phyloP scores from a whole-genome alignment of 2,329 filamentous ascomycete species.

The Arthrinium puccinioides region DNA sequence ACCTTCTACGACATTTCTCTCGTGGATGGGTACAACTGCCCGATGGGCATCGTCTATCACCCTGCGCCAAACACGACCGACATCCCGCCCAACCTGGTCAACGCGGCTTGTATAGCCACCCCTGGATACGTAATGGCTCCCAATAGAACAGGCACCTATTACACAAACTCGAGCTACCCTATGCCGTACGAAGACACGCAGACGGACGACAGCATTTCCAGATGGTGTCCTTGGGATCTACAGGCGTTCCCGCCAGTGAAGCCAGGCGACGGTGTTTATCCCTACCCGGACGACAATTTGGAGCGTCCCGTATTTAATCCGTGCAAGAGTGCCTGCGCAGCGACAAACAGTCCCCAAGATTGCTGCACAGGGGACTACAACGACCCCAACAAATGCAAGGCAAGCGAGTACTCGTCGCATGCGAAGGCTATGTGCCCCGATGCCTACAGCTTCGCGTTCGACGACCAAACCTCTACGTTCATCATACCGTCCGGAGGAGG shows the following conservation, averaged over 20 bases:
- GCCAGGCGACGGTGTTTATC: conserved; percentile 69
- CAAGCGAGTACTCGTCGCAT: conserved; percentile 58
- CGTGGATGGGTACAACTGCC: conserved; percentile 79
- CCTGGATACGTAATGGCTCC: conserved; percentile 50
- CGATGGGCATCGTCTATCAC: conserved; percentile 55
- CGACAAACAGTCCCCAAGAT: conserved; percentile 57
- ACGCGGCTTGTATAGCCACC: conserved; percentile 70
- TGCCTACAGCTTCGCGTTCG: conserved; percentile 71
- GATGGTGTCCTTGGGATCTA: conserved; percentile 78
- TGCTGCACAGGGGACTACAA: conserved; percentile 70
- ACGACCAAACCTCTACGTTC: conserved; percentile 52
- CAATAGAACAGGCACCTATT: conserved; percentile 46
- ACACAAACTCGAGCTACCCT: conserved; percentile 59
- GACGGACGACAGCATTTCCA: conserved; percentile 47
- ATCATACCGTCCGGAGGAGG: conserved; percentile 61
- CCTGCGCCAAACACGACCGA: conserved; percentile 55
- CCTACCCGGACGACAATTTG: conserved; percentile 71
- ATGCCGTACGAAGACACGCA: conserved; percentile 58
- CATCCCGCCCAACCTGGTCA: conserved; percentile 70
- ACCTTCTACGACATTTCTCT: conserved; percentile 81
- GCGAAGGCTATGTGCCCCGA: conserved; percentile 76
- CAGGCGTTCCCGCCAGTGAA: conserved; percentile 61
- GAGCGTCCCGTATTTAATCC: conserved; percentile 66
- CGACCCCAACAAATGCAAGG: conserved; percentile 53
- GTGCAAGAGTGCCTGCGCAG: conserved; percentile 70